Evolutionary conservation across 1,284 basidiomycete genomes (phyloP).

Genomic region (Boletus sp.): DNA sequence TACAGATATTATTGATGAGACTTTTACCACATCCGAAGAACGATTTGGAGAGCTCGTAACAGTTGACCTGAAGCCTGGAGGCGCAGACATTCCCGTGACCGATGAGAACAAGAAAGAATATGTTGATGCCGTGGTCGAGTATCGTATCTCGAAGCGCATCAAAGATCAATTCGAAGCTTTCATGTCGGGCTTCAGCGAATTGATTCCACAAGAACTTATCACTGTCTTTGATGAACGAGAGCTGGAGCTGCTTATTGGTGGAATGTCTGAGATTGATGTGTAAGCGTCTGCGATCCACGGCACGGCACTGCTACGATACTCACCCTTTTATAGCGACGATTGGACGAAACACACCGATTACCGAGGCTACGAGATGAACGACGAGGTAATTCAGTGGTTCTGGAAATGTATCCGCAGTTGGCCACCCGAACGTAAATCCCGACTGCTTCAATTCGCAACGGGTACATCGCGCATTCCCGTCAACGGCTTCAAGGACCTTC

Average conservation of each 20-base stretch:
- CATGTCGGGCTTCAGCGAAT: conserved; percentile 91
- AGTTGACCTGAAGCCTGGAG: conserved; percentile 82
- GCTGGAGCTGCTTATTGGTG: conserved; percentile 88
- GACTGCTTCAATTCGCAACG: conserved; percentile 87
- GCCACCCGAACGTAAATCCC: conserved; percentile 90
- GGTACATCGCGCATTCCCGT: conserved; percentile 91
- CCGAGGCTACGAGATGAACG: conserved; percentile 68
- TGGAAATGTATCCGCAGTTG: conserved; percentile 92
- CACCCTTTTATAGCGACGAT: conserved; percentile 49
- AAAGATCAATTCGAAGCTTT: conserved; percentile 96
- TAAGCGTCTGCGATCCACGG: conserved; percentile 37
- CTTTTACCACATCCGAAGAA: conserved; percentile 88
- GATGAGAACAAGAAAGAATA: conserved; percentile 97
- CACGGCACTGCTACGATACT: conserved; percentile 1
- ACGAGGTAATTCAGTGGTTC: conserved; percentile 96
- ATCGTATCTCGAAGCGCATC: conserved; percentile 87
- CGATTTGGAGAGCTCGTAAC: conserved; percentile 93
- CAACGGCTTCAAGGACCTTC: conserved; percentile 92
- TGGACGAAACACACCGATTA: conserved; percentile 79
- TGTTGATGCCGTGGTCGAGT: conserved; percentile 85
- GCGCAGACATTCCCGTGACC: conserved; percentile 78
- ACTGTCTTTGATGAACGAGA: conserved; percentile 96
- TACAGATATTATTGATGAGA: conserved; percentile 86
- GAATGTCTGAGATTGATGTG: conserved; percentile 95
- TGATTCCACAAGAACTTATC: conserved; percentile 90